A percentile compares a stretch with the other conserved stretches of the same genome.
These are phyloP conservation scores for Saccharomycopsis crataegensis DNA, from an alignment of 1,139 yeast species.

Conservation along the genomic window DNA sequence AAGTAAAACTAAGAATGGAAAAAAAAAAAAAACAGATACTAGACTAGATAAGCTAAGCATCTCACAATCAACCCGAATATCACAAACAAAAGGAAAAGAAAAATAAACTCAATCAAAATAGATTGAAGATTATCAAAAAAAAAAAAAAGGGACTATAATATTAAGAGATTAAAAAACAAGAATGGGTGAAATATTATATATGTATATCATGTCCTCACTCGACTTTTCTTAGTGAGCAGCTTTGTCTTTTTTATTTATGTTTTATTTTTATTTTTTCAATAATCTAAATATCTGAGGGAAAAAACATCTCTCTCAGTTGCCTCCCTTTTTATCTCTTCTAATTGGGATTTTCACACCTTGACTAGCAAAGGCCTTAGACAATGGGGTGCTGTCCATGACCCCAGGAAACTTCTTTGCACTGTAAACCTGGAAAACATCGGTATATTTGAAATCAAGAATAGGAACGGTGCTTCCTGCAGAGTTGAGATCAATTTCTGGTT, in stretches of 20 bases:
- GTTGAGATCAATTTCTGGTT: conserved; percentile 10
- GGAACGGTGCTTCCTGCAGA: conserved; percentile 25
- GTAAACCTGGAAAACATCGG: conserved; percentile 32
- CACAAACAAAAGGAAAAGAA: too few species aligned
- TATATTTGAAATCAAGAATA: conserved; percentile 29
- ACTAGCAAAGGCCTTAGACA: conserved; percentile 35
- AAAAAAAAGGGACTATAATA: neutral
- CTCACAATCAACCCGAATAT: too few species aligned
- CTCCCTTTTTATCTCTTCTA: conserved; percentile 26
- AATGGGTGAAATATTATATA: neutral
- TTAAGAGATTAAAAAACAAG: neutral
- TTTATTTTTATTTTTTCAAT: too few species aligned
- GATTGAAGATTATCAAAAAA: neutral
- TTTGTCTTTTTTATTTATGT: too few species aligned
- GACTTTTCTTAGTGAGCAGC: too few species aligned
- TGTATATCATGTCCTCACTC: too few species aligned
- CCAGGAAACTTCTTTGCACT: conserved; percentile 40
- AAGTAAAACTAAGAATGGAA: too few species aligned
- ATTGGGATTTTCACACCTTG: conserved; percentile 40
- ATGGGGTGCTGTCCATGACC: conserved; percentile 34
- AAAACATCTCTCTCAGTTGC: conserved; percentile 1
- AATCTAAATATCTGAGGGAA: too few species aligned
- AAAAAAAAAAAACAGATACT: too few species aligned
- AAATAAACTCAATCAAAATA: neutral
- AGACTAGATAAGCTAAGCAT: too few species aligned